A percentile compares a stretch with the other conserved stretches of the same genome.
Conservation (phyloP, 208 protist species). For the Leishmania major region DNA sequence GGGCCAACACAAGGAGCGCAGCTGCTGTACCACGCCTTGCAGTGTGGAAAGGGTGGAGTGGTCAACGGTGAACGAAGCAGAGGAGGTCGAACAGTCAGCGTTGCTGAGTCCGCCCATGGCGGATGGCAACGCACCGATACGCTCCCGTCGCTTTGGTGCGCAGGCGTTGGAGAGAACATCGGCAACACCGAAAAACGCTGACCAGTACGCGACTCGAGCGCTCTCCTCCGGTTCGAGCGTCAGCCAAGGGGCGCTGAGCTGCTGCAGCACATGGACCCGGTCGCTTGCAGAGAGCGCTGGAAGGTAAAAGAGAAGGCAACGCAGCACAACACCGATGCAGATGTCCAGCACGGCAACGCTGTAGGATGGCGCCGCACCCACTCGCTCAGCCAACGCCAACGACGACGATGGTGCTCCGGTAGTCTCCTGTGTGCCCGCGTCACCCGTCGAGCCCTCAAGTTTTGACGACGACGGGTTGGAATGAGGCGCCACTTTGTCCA, state of each 20-base stretch:
- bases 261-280: not conserved
- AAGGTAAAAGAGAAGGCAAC: conserved; percentile 26
- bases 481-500: conserved; percentile 2
- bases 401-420: not conserved
- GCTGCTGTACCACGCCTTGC: conserved; percentile 24
- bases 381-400: not conserved
- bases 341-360: conserved; percentile 16
- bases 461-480: not conserved
- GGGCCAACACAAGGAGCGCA: conserved; percentile 59
- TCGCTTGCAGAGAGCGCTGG: conserved; percentile 1
- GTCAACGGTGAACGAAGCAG: not conserved
- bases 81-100: not conserved
- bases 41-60: not conserved
- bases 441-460: not conserved
- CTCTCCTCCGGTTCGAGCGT: not conserved
- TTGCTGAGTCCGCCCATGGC: not conserved
- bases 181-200: not conserved
- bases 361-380: not conserved
- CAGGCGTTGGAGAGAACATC: not conserved
- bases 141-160: not conserved
- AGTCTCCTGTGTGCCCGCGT: not conserved
- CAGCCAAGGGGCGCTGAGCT: conserved; percentile 11
- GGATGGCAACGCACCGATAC: not conserved
- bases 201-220: conserved; percentile 7
- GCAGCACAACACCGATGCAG: conserved; percentile 18